Evolutionary conservation across 768 basidiomycete species (phyloP).

Genomic region (Leucosporidium scottii): DNA sequence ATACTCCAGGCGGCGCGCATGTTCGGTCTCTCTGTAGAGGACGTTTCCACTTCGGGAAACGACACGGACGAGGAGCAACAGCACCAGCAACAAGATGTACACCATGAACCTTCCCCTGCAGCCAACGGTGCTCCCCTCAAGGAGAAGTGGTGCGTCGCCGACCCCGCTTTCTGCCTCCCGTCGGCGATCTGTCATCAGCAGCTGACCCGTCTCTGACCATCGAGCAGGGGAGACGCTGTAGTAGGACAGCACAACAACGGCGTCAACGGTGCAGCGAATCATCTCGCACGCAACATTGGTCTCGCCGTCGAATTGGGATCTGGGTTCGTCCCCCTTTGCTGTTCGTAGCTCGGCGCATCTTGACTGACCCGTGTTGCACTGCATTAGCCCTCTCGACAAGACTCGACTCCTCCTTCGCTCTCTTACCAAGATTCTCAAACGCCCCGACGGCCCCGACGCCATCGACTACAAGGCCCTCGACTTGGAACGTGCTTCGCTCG

Average conservation of each 20-base stretch:
- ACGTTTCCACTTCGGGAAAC: background rate
- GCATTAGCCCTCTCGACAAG: constrained; percentile 54
- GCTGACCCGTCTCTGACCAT: constrained; percentile 1
- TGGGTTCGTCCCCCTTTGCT: constrained; percentile 58
- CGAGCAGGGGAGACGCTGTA: constrained; percentile 42
- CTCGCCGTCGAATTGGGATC: constrained; percentile 86
- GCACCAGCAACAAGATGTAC: background rate
- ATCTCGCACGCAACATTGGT: constrained; percentile 33
- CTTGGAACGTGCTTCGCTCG: constrained; percentile 76
- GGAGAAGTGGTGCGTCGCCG: constrained; percentile 27
- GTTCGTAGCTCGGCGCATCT: too few relatives aligned
- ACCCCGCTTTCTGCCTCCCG: background rate
- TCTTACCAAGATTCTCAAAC: constrained; percentile 54
- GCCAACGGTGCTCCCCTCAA: constrained; percentile 22
- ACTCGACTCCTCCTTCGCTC: constrained; percentile 55
- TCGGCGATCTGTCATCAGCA: background rate
- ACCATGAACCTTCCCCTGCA: constrained; percentile 1
- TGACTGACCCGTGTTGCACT: constrained; percentile 1
- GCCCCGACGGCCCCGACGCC: background rate
- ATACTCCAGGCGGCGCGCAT: constrained; percentile 13
- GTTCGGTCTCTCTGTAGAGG: constrained; percentile 16
- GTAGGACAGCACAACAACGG: constrained; percentile 48
- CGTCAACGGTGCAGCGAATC: constrained; percentile 44
- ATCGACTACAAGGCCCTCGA: constrained; percentile 53
- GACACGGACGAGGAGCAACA: constrained; percentile 4